phyloP scores from a whole-genome alignment of 805 yeast species.

The Candida boleticola region DNA sequence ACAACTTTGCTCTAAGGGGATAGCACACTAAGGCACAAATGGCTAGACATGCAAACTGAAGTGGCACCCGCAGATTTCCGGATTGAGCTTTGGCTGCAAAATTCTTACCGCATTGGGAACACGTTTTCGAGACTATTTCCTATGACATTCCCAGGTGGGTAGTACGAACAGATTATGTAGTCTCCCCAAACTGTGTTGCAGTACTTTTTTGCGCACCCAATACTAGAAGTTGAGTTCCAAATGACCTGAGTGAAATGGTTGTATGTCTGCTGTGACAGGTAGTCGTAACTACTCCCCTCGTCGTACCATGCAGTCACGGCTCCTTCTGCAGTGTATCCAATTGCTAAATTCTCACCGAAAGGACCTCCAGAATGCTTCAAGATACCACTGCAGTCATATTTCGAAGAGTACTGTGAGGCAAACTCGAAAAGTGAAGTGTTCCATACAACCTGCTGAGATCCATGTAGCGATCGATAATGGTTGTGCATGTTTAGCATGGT shows the following conservation, averaged over 20 bases:
- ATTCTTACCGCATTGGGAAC: conserved; percentile 14
- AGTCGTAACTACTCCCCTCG: conserved; percentile 31
- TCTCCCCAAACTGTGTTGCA: conserved; percentile 33
- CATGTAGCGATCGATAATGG: conserved; percentile 27
- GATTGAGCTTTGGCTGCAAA: no score
- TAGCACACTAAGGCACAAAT: no score
- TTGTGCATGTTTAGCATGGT: conserved; percentile 28
- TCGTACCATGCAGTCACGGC: conserved; percentile 41
- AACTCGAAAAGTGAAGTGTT: conserved; percentile 25
- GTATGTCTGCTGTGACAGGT: conserved; percentile 23
- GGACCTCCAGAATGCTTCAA: conserved; percentile 34
- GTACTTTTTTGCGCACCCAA: conserved; percentile 35
- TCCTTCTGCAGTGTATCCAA: conserved; percentile 32
- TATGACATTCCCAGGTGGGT: conserved; percentile 29
- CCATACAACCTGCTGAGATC: conserved; percentile 30
- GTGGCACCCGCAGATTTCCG: no score
- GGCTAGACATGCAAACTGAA: no score
- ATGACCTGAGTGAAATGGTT: conserved; percentile 40
- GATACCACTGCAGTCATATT: conserved; percentile 34
- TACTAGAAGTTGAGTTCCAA: conserved; percentile 30
- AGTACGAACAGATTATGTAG: conserved; percentile 39
- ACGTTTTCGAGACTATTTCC: conserved; percentile 24
- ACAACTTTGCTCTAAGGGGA: no score
- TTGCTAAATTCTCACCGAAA: conserved; percentile 40
- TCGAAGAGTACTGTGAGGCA: conserved; percentile 30